Conservation (phyloP, 306 rosid species). For the Styphnolobium japonicum region DNA sequence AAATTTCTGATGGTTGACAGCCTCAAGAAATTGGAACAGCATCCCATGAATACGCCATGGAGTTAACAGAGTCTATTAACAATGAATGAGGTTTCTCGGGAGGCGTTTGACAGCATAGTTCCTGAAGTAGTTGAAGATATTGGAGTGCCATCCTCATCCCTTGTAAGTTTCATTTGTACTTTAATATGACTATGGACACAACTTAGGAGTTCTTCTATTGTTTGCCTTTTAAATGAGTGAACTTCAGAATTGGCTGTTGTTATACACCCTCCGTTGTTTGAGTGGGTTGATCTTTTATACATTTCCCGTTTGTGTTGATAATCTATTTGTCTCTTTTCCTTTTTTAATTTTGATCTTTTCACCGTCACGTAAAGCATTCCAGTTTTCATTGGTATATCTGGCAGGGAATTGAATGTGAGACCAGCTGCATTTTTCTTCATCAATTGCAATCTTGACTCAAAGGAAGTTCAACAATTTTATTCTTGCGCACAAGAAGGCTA, state of each 20-base stretch:
- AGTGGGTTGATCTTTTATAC: neutral
- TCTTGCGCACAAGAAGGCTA: constrained; percentile 80
- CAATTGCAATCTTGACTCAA: constrained; percentile 69
- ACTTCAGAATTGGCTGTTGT: neutral
- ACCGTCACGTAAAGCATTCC: constrained; percentile 54
- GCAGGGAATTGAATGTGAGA: constrained; percentile 75
- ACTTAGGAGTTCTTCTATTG: neutral
- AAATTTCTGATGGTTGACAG: constrained; percentile 47
- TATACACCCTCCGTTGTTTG: neutral
- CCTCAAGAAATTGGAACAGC: constrained; percentile 76
- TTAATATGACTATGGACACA: neutral
- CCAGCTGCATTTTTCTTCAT: constrained; percentile 83
- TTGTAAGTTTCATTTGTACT: constrained; percentile 52
- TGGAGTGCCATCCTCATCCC: constrained; percentile 82
- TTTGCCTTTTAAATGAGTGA: neutral
- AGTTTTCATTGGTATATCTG: constrained; percentile 70
- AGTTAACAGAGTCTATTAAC: constrained; percentile 46
- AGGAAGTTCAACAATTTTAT: constrained; percentile 70
- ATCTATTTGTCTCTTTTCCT: neutral
- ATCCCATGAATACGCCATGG: constrained; percentile 45
- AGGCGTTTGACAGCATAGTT: constrained; percentile 88
- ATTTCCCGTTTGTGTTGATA: neutral
- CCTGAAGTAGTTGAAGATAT: constrained; percentile 96
- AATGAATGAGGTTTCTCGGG: constrained; percentile 57
- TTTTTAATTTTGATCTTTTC: constrained; percentile 29